Evolutionary conservation across 2,329 filamentous ascomycete genomes (phyloP), one percentile per base, ranked within the genome.

Genomic region (Xylaria sp.): DNA sequence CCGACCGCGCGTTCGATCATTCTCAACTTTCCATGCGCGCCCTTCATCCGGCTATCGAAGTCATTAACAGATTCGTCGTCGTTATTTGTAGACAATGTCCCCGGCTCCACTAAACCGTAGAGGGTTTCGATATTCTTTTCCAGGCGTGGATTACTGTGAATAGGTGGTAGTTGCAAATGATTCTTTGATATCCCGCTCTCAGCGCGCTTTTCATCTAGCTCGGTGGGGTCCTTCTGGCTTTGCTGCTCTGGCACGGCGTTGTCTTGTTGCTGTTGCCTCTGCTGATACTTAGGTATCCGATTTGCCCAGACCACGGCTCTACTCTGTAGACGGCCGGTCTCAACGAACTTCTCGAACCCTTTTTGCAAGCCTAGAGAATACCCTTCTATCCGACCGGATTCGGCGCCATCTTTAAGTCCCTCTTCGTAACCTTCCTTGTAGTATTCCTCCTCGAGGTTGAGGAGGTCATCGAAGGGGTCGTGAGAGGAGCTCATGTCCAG

Each of bases 321-420:
- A 44, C 92, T 91, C 69, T 94, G 89, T 31, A 98, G 77, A 60
- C 84, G 83, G 2, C 94, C 94, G 75, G 92, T 85, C 64, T 92
- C 89, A 41, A 90, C 74, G 72, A 96, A 97, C 78, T 97, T 98
- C 70, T 97, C 92, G 70, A 95, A 98, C 0, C 93, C 94, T 67
- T 93, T 95, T 74, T 96, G 90, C 41, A 98, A 86, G 0, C 94
- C 95, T 73, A 98, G 92, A 19, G 92, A 86, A 53, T 93, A 90
- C 63, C 95, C 95, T 82, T 99, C 95, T 66, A 92, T 87, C 60
- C 89, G 88, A 38, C 95, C 95, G 31, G 91, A 89, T 61, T 84
- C 83, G 40, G 86, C 81, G 62, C 95, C 95, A 76, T 97, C 94
- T 40, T 83, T 79, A 48, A 87, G 76, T 43, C 95, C 95, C 56